Conservation (phyloP, 306 rosid species). For the Aeschynomene evenia region DNA sequence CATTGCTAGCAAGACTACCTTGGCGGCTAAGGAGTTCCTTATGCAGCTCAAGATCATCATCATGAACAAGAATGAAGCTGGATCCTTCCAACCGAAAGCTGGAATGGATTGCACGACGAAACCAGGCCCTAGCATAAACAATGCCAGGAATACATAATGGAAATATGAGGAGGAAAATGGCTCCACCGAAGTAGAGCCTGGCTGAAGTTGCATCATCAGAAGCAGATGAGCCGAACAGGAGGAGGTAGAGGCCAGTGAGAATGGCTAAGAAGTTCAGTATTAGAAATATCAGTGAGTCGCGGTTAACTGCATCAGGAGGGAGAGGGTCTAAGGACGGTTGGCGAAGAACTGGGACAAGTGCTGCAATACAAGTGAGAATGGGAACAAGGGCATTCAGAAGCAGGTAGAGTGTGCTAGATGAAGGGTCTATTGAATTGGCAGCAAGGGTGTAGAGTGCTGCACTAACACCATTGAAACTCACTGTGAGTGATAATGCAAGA, state of each 20-base stretch:
- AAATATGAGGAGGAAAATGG: slow-evolving; percentile 61
- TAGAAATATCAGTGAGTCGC: slow-evolving; percentile 74
- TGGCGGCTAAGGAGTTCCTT: slow-evolving; percentile 68
- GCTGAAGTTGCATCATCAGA: slow-evolving; percentile 38
- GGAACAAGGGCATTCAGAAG: slow-evolving; percentile 78
- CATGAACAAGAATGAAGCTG: slow-evolving; percentile 73
- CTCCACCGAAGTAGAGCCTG: slow-evolving; percentile 52
- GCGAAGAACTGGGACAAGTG: slow-evolving; percentile 67
- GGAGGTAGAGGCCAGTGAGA: slow-evolving; percentile 78
- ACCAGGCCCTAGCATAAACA: slow-evolving; percentile 75
- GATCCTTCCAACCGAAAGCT: slow-evolving; percentile 62
- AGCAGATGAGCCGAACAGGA: slow-evolving; percentile 57
- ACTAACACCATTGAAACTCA: slow-evolving; percentile 90
- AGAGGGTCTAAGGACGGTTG: slow-evolving; percentile 66
- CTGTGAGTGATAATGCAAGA: slow-evolving; percentile 87
- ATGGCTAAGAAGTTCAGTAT: slow-evolving; percentile 67
- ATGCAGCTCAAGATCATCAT: slow-evolving; percentile 83
- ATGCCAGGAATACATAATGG: slow-evolving; percentile 81
- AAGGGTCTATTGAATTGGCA: slow-evolving; percentile 69
- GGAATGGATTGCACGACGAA: slow-evolving; percentile 51
- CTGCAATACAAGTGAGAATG: slow-evolving; percentile 54
- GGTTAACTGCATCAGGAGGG: slow-evolving; percentile 57
- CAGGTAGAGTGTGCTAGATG: slow-evolving; percentile 62
- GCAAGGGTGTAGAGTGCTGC: slow-evolving; percentile 89
- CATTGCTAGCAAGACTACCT: slow-evolving; percentile 34